A percentile compares a stretch with the other conserved stretches of the same genome.
Conservation (phyloP, 768 basidiomycete genomes). For the Amanita molliuscula region DNA sequence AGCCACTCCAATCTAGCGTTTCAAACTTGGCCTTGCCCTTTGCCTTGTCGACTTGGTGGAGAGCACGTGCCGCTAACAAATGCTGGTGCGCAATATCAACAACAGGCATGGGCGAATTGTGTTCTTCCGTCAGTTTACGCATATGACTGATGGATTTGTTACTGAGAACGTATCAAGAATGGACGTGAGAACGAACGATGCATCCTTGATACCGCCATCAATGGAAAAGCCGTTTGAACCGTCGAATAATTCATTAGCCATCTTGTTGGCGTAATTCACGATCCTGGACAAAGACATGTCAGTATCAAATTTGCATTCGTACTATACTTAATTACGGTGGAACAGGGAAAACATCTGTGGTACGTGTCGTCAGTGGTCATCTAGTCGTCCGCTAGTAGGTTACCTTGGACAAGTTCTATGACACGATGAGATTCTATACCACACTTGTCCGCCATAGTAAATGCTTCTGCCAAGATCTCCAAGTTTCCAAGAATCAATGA, state of each 20-base stretch:
- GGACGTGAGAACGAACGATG: conserved; percentile 30
- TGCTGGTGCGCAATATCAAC: conserved; percentile 70
- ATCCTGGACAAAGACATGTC: conserved; percentile 24
- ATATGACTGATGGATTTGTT: conserved; percentile 37
- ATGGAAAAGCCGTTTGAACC: conserved; percentile 67
- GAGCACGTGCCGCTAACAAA: conserved; percentile 67
- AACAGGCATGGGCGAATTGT: conserved; percentile 61
- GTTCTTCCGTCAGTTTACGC: conserved; percentile 53
- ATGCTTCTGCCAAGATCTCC: conserved; percentile 74
- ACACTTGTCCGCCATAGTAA: conserved; percentile 77
- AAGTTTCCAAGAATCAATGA: conserved; percentile 67
- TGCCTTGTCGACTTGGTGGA: conserved; percentile 40
- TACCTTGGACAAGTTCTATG: conserved; percentile 48
- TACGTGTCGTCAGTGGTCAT: not conserved
- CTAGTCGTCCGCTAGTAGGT: not conserved
- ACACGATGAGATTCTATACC: conserved; percentile 63
- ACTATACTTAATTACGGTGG: conserved; percentile 30
- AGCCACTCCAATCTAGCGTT: conserved; percentile 71
- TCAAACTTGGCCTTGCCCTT: conserved; percentile 40
- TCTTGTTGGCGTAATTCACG: conserved; percentile 52
- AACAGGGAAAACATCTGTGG: conserved; percentile 56
- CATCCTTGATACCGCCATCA: conserved; percentile 85
- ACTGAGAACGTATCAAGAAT: not conserved
- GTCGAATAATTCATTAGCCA: conserved; percentile 67
- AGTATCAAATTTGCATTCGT: not conserved